These are phyloP conservation scores for Phytophthora palmivora DNA, from an alignment of 352 stramenopile genomes.

Conservation along the genomic window DNA sequence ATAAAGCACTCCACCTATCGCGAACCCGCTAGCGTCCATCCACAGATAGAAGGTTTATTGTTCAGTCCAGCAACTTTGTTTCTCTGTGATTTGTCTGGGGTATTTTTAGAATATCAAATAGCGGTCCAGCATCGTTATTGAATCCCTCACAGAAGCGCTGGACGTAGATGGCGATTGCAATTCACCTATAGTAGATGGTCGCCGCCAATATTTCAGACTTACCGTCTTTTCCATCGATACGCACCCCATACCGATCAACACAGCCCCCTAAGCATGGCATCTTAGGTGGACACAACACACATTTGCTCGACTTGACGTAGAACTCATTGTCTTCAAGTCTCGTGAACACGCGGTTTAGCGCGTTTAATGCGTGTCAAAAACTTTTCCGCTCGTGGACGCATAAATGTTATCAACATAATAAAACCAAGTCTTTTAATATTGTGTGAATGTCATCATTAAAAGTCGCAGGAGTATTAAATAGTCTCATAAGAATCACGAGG, in stretches of 20 bases:
- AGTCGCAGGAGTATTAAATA: too few species aligned
- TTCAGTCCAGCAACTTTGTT: not conserved
- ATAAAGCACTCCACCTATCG: not conserved
- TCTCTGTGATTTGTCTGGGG: not conserved
- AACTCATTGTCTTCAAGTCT: not conserved
- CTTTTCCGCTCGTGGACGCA: too few species aligned
- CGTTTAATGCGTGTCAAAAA: too few species aligned
- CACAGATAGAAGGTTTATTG: not conserved
- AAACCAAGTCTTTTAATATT: too few species aligned
- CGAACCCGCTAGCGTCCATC: not conserved
- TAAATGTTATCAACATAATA: too few species aligned
- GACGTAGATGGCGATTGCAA: conserved; percentile 17
- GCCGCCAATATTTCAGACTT: conserved; percentile 17
- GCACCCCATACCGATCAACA: conserved; percentile 15
- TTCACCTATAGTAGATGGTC: conserved; percentile 11
- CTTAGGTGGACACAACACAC: not conserved
- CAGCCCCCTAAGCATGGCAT: not conserved
- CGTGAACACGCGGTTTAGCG: not conserved
- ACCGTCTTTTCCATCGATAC: conserved; percentile 20
- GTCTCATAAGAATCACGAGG: too few species aligned
- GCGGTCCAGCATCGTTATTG: conserved; percentile 6
- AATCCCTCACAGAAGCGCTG: conserved; percentile 18
- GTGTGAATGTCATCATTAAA: too few species aligned
- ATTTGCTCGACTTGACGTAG: not conserved
- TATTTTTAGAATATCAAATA: not conserved